A percentile compares a stretch with the other conserved stretches of the same genome.
phyloP scores from a whole-genome alignment of 768 basidiomycete species.

The Leucocoprinus leucothites region DNA sequence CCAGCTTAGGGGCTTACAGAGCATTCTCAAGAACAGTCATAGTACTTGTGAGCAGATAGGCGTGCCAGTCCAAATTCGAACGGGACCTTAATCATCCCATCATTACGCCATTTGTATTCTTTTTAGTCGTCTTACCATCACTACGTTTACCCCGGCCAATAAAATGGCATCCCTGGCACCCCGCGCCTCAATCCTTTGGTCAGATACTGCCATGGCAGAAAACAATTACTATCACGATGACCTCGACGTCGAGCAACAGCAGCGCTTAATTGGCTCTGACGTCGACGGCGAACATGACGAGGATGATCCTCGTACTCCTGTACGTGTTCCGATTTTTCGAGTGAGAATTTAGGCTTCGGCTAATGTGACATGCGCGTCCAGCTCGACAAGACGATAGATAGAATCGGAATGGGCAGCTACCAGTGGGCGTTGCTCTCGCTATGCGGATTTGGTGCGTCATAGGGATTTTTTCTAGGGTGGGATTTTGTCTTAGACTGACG shows the following conservation, averaged over 20 bases:
- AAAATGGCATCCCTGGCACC: conserved; percentile 16
- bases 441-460: conserved; percentile 80
- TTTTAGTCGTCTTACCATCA: not conserved
- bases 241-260: conserved; percentile 33
- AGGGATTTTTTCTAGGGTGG: not conserved
- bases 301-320: conserved; percentile 47
- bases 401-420: conserved; percentile 89
- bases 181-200: conserved; percentile 12
- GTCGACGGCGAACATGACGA: conserved; percentile 30
- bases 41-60: too few relatives aligned
- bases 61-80: too few relatives aligned
- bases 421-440: conserved; percentile 81
- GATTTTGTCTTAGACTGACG: conserved; percentile 1
- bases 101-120: not conserved
- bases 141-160: not conserved
- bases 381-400: conserved; percentile 85
- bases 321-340: conserved; percentile 18
- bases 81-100: not conserved
- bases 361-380: conserved; percentile 16
- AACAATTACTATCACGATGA: conserved; percentile 37
- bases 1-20: too few relatives aligned
- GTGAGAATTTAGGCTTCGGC: not conserved
- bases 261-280: conserved; percentile 25
- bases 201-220: conserved; percentile 22
- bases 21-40: too few relatives aligned